Percentiles rank a stretch among this genome's conserved stretches.
Evolutionary conservation across 176 grass and related monocot species (phyloP).

Genomic region (Bolboschoenus planiculmis): DNA sequence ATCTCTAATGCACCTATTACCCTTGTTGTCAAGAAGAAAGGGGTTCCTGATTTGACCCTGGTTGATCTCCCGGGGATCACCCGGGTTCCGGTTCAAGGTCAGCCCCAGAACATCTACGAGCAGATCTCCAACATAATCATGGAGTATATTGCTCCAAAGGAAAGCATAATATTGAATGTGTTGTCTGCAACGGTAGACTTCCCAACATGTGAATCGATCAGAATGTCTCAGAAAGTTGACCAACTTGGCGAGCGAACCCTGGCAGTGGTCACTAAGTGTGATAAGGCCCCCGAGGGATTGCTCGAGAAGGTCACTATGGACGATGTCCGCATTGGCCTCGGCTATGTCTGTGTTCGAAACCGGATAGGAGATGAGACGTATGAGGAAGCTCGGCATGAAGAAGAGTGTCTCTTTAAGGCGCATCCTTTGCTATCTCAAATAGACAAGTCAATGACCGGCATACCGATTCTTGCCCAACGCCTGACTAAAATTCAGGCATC

Average conservation of each 20-base stretch:
- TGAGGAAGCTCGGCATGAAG: constrained; percentile 11
- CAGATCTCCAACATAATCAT: constrained; percentile 22
- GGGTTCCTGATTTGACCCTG: constrained; percentile 19
- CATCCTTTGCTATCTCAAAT: constrained; percentile 17
- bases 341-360: constrained; percentile 31
- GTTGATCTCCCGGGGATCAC: constrained; percentile 31
- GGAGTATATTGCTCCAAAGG: constrained; percentile 24
- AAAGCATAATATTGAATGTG: constrained; percentile 36
- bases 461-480: constrained; percentile 14
- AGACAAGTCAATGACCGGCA: constrained; percentile 27
- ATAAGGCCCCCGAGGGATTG: constrained; percentile 27
- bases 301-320: constrained; percentile 30
- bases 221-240: constrained; percentile 32
- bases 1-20: constrained; percentile 17
- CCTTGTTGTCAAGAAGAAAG: constrained; percentile 20
- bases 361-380: constrained; percentile 27
- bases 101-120: constrained; percentile 26
- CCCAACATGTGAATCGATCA: constrained; percentile 20
- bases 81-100: constrained; percentile 26
- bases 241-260: constrained; percentile 12
- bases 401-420: not conserved
- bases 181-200: constrained; percentile 26
- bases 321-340: constrained; percentile 29
- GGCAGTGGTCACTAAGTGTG: constrained; percentile 24
- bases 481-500: constrained; percentile 24